Conservation (phyloP, 2,329 filamentous ascomycete genomes). For the Colletotrichum shisoi region DNA sequence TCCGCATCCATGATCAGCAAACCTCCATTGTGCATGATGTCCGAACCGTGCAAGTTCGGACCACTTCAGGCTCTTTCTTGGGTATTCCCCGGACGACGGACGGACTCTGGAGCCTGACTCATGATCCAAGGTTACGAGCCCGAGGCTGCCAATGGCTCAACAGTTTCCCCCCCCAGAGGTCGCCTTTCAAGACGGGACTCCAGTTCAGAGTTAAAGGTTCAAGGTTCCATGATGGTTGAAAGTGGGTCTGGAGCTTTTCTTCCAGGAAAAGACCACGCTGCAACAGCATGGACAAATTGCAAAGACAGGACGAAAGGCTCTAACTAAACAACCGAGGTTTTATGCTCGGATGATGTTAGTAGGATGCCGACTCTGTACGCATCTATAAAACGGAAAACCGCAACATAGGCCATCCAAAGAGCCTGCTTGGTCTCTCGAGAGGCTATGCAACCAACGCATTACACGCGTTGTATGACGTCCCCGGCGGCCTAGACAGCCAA, state of each 20-base stretch:
- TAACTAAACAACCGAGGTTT: neutral
- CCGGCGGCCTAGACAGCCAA: neutral
- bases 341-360: neutral
- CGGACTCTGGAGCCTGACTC: neutral
- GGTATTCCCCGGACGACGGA: neutral
- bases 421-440: neutral
- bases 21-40: neutral
- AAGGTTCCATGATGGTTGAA: no score
- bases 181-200: neutral
- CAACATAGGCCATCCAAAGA: neutral
- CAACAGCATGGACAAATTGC: neutral
- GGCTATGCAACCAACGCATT: neutral
- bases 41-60: conserved; percentile 1
- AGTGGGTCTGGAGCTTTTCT: no score
- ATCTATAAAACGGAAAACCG: neutral
- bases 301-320: no score
- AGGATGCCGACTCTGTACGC: neutral
- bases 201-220: no score
- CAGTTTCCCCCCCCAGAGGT: neutral
- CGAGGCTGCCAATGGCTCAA: neutral
- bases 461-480: conserved; percentile 5
- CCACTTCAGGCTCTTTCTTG: neutral
- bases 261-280: neutral
- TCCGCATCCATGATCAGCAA: conserved; percentile 3
- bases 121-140: neutral